Evolutionary conservation across 768 basidiomycete genomes (phyloP).

Genomic region (Daedalea quercina): DNA sequence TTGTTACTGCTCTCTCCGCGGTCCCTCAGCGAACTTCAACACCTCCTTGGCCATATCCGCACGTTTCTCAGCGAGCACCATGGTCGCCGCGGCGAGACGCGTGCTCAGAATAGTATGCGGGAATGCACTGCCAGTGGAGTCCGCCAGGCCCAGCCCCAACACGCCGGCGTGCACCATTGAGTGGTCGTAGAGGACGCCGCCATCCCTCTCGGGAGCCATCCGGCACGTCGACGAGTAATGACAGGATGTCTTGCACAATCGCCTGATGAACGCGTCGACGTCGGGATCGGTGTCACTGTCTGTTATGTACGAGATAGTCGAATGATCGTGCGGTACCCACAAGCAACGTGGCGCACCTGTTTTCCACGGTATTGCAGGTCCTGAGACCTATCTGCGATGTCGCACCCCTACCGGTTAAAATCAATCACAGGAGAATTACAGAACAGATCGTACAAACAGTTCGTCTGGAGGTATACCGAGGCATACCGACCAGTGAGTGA

Average conservation of each 20-base stretch:
- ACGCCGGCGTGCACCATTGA: conserved; percentile 41
- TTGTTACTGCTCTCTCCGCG: no score
- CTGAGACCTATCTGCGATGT: no score
- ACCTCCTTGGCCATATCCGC: conserved; percentile 25
- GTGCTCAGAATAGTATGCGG: conserved; percentile 24
- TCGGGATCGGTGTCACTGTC: conserved; percentile 22
- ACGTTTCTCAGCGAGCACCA: conserved; percentile 32
- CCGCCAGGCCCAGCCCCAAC: conserved; percentile 31
- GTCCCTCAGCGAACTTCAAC: no score
- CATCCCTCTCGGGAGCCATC: conserved; percentile 19
- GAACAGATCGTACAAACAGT: background rate
- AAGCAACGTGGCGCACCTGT: no score
- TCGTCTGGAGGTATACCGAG: background rate
- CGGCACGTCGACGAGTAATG: conserved; percentile 33
- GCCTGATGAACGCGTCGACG: conserved; percentile 24
- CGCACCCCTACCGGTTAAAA: no score
- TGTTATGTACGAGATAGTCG: conserved; percentile 16
- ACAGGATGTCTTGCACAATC: conserved; percentile 21
- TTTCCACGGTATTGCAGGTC: no score
- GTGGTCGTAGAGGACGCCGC: conserved; percentile 35
- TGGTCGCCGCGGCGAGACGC: conserved; percentile 28
- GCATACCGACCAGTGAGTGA: background rate
- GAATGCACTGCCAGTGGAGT: conserved; percentile 13
- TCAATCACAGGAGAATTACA: background rate
- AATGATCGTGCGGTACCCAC: background rate